phyloP scores from a whole-genome alignment of 2,329 filamentous ascomycete genomes.

The Metarhizium brunneum region DNA sequence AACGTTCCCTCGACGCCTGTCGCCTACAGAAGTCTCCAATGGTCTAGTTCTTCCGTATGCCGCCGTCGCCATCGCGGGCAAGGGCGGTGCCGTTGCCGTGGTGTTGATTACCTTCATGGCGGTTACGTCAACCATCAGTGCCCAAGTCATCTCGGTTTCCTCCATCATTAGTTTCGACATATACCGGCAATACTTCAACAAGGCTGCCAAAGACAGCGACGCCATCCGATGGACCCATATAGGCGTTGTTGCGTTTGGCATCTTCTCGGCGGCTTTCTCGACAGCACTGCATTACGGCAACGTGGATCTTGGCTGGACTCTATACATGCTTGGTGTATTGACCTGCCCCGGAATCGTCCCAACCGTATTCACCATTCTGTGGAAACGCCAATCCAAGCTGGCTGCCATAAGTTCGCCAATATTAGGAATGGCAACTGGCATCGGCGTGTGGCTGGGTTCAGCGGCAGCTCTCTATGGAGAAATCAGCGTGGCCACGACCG shows the following conservation, averaged over 20 bases:
- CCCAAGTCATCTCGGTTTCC: slow-evolving; percentile 43
- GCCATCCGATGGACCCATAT: slow-evolving; percentile 43
- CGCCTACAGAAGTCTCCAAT: slow-evolving; percentile 51
- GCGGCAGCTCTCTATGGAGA: slow-evolving; percentile 36
- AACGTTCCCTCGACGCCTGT: slow-evolving; percentile 47
- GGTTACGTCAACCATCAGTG: slow-evolving; percentile 50
- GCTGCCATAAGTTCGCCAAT: slow-evolving; percentile 42
- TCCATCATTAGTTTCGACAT: slow-evolving; percentile 46
- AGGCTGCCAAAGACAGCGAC: slow-evolving; percentile 33
- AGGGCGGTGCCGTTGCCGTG: slow-evolving; percentile 59
- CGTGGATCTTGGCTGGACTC: slow-evolving; percentile 42
- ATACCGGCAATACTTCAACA: slow-evolving; percentile 40
- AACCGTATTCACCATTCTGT: slow-evolving; percentile 42
- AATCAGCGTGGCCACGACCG: slow-evolving; percentile 38
- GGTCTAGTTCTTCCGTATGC: slow-evolving; percentile 63
- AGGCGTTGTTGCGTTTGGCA: slow-evolving; percentile 41
- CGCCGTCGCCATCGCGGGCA: slow-evolving; percentile 54
- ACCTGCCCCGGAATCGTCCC: slow-evolving; percentile 45
- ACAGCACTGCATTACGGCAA: slow-evolving; percentile 33
- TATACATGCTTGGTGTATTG: slow-evolving; percentile 45
- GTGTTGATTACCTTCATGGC: slow-evolving; percentile 68
- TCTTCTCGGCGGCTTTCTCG: slow-evolving; percentile 22
- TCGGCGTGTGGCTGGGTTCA: slow-evolving; percentile 42
- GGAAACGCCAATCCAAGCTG: slow-evolving; percentile 36
- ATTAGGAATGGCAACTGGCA: slow-evolving; percentile 38